Base-by-base conservation (phyloP, 352 stramenopile genomes). In the Pythium vanterpoolii region DNA sequence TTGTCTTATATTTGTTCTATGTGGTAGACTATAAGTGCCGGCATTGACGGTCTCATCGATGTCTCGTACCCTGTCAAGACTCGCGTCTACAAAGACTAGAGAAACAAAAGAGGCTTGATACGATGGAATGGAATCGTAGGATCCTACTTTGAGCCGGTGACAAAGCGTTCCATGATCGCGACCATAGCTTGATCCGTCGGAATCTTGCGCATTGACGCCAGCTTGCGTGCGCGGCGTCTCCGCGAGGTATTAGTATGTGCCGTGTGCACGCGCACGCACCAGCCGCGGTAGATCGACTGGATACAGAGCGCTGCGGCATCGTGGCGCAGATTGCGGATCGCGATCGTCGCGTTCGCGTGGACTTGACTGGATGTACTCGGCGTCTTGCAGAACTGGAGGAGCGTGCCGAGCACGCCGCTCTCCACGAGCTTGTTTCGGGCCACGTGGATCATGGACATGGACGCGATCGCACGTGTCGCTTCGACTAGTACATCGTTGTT, bases 281-380 rank as follows among this genome's bases (percentile, higher is more conserved):
- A 89, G 31, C 78, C 78, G 14, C 78, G 72, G 46, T 86, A 89
- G 51, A 90, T 78, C 9, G 73, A 66, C 64, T 92, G 82, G 48
- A 92, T 92, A 24, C 74, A 78, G 43, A 92, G 63, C 6, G 82
- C 82, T 1, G 82, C 82, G 1, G 79, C 80, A 55, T 92, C 82
- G 39, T 92, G 82, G 4, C 76, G 70, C n/a, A 92, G 52, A 49
- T 89, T 86, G 3, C 72, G 68, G 31, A 92, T 78, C 16, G 79
- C 74, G 2, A 68, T 64, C 6, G 73, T 62, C 5, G 82, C 79
- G 18, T 78, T 74, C 1, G 57, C 58, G 4, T 71, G 66, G 13
- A 89, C 74, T 19, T 77, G 63, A 0, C 56, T 38, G 1, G 74
- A 65, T 21, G 67, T 86, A 7, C 59, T 72, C 5, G 74, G 66